Conservation (phyloP, 129 eudicot genomes). For the Heracleum sosnowskyi region DNA sequence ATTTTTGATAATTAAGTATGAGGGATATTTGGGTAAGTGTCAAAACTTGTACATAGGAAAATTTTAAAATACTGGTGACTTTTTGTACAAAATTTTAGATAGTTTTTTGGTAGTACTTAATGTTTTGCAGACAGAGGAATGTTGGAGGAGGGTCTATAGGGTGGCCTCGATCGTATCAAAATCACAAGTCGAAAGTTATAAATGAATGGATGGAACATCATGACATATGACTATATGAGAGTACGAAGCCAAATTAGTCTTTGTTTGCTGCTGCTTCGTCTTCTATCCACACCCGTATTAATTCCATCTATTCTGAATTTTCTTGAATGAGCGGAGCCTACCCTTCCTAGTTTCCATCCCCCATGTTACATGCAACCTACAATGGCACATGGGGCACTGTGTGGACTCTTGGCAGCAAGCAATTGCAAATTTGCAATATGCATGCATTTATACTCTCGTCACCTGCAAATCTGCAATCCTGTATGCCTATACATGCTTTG, state of each 20-base stretch:
- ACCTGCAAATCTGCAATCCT: no score
- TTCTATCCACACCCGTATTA: background rate
- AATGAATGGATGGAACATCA: background rate
- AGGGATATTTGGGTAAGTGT: no score
- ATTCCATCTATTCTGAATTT: background rate
- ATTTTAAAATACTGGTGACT: no score
- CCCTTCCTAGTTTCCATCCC: background rate
- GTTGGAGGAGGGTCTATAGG: background rate
- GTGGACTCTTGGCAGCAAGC: background rate
- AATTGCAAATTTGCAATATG: background rate
- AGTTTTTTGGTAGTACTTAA: no score
- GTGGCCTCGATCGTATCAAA: no score
- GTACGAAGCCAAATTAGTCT: conserved; percentile 4
- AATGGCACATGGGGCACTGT: background rate
- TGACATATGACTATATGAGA: no score
- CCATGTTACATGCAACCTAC: conserved; percentile 7
- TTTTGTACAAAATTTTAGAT: no score
- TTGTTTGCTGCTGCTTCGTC: background rate
- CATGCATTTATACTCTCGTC: no score
- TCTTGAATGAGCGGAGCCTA: background rate
- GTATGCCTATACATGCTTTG: no score
- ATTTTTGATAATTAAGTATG: no score
- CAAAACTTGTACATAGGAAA: no score
- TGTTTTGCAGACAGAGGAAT: background rate
- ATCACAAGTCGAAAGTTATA: background rate